Conservation (phyloP, 192 early-diverging fungal genomes). For the Backusella psychrophila region DNA sequence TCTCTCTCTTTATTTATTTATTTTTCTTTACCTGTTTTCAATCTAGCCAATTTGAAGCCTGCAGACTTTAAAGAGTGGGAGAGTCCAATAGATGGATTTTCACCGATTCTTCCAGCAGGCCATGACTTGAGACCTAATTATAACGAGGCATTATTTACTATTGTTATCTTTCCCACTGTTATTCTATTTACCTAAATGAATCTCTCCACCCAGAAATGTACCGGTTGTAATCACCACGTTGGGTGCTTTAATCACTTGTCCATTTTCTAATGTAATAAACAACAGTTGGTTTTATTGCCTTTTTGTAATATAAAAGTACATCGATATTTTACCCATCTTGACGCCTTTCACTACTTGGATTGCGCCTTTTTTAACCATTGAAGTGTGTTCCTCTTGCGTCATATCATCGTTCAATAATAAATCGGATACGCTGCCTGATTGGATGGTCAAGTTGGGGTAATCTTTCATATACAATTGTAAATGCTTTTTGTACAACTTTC, state of each 20-base stretch:
- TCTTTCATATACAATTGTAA: slow-evolving; percentile 62
- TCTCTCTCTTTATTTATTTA: background rate
- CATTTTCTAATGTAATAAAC: slow-evolving; percentile 39
- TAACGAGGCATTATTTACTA: background rate
- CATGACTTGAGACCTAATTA: slow-evolving; percentile 52
- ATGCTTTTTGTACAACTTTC: slow-evolving; percentile 72
- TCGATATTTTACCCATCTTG: slow-evolving; percentile 21
- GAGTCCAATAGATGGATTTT: slow-evolving; percentile 72
- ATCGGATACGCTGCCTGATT: slow-evolving; percentile 69
- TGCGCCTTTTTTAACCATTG: slow-evolving; percentile 9
- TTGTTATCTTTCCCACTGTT: background rate
- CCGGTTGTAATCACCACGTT: slow-evolving; percentile 80
- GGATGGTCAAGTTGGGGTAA: slow-evolving; percentile 70
- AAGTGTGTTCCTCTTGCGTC: slow-evolving; percentile 36
- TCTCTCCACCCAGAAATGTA: slow-evolving; percentile 80
- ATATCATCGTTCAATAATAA: slow-evolving; percentile 54
- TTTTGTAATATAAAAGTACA: too few relatives aligned
- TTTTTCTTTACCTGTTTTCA: slow-evolving; percentile 62
- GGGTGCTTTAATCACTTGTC: slow-evolving; percentile 63
- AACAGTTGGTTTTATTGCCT: background rate
- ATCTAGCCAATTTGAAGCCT: slow-evolving; percentile 72
- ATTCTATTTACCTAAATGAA: slow-evolving; percentile 66
- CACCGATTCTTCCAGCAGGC: slow-evolving; percentile 71
- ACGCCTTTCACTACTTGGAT: slow-evolving; percentile 26
- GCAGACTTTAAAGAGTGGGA: slow-evolving; percentile 71